Evolutionary conservation across 2,329 filamentous ascomycete species (phyloP), one percentile per base, ranked within the genome.

Genomic region (Raffaelea albimanens): DNA sequence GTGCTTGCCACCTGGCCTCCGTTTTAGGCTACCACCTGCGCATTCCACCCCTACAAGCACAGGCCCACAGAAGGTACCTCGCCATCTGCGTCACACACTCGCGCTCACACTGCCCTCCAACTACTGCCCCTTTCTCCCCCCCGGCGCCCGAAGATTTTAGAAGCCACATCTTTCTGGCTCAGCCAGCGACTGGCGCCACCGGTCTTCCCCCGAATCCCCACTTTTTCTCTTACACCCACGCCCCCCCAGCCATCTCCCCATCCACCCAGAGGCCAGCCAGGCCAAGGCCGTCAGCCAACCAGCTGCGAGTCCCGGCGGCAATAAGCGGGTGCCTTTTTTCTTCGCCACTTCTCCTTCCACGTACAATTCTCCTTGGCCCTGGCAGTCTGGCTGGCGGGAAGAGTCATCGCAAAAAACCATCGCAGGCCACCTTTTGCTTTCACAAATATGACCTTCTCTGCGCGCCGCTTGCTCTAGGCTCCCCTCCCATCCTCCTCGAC

Each of bases 111-210:
- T n/a, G n/a, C n/a, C n/a, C 21, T n/a, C 10, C 21, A 43, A n/a
- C n/a, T 14, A 38, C 33, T 18, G 29, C 29, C 44, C 36, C 36
- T 44, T 19, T 41, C 22, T 42, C 34, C 21, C 34, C n/a, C n/a
- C n/a, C n/a, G n/a, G n/a, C n/a, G 23, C 40, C 52, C 44, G 48
- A 44, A 57, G 58, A 53, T 60, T 61, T 52, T 58, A 63, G 61
- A 59, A 58, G 56, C 59, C 62, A 63, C 59, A 58, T 29, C 13
- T 29, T 7, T 29, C 13, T 64, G 60, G 45, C 53, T 47, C 49
- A 50, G 38, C 47, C 42, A 46, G 43, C 31, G 38, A 25, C 43
- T 48, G 40, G 40, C 40, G 47, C 45, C 47, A 51, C 34, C 44
- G 46, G 33, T 45, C 34, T 38, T 5, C 46, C 45, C 33, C 33